Evolutionary conservation across 1,284 basidiomycete genomes (phyloP), one percentile per base, ranked within the genome.

Genomic region (Boletus semigastroideus): DNA sequence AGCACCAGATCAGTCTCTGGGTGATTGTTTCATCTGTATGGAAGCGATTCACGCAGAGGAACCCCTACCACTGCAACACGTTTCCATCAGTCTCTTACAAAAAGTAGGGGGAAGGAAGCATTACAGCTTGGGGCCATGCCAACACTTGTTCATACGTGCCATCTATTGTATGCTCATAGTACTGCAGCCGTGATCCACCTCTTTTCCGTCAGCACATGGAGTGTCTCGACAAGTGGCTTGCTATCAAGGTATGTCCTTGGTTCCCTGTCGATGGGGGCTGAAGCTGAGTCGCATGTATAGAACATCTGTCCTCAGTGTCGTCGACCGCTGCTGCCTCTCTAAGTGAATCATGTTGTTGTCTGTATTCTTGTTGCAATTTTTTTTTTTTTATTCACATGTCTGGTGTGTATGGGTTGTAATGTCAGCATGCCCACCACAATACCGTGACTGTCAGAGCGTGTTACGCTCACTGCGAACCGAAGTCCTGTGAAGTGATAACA

Each of bases 11-110:
- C 79, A 83, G 56, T 80, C 84, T 12, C 74, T 93, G 16, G 90
- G 87, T 6, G 91, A 94, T 62, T 95, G 92, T 61, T 83, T 89
- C 4, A 94, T 95, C 55, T 95, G 92, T 66, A 93, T 94, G 90
- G 92, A 95, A 54, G 79, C 84, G 10, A 94, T 94, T 54, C 64
- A 81, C 38, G 71, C 83, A n/a, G 80, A 83, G 46, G 63, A 75
- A 38, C 68, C 66, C 9, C 66, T 66, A 52, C 75, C 62, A 50
- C 69, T 70, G 42, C 58, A 58, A 46, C 62, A 70, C 13, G 61
- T 65, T 61, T 61, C 54, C 58, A 65, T 36, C 55, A 67, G 47
- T 72, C 71, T 54, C 64, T 68, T 53, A 69, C 67, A 62, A n/a
- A 65, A 59, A 39, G 65, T 64, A 28, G 64, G 64, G 31, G 71